Conservation (phyloP, 495 filamentous ascomycete genomes). For the Bacidia rubella region DNA sequence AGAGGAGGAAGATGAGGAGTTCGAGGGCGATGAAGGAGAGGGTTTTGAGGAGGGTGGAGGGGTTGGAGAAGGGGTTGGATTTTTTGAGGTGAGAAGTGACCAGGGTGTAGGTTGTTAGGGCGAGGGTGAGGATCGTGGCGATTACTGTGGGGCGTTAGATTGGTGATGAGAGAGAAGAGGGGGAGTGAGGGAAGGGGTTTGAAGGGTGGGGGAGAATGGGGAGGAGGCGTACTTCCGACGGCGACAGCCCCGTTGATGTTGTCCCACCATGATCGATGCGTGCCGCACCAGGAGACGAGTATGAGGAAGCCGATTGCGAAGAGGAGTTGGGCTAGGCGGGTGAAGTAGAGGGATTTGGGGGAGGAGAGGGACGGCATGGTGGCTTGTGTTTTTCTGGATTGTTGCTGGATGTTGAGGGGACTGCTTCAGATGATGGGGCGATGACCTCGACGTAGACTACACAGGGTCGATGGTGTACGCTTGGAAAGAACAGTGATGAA, state of each 20-base stretch:
- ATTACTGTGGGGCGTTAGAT: slow-evolving; percentile 8
- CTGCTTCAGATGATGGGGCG: not conserved
- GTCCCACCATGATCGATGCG: slow-evolving; percentile 19
- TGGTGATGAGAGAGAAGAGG: not conserved
- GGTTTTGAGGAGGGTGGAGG: slow-evolving; percentile 5
- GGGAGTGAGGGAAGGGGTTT: not conserved
- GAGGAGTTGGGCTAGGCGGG: slow-evolving; percentile 14
- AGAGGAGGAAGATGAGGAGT: slow-evolving; percentile 15
- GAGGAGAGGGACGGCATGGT: not conserved
- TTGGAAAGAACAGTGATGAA: too few relatives aligned
- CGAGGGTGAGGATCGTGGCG: slow-evolving; percentile 14
- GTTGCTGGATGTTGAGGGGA: not conserved
- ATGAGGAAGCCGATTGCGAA: slow-evolving; percentile 16
- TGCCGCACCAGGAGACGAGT: slow-evolving; percentile 15
- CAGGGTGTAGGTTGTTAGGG: slow-evolving; percentile 9
- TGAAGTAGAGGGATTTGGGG: slow-evolving; percentile 11
- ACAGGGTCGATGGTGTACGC: too few relatives aligned
- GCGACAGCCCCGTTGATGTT: slow-evolving; percentile 17
- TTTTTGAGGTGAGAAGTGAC: slow-evolving; percentile 12
- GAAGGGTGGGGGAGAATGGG: not conserved
- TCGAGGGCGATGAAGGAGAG: slow-evolving; percentile 5
- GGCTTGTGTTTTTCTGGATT: not conserved
- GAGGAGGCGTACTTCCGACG: slow-evolving; percentile 9
- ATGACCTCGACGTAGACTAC: too few relatives aligned
- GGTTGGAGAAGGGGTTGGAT: slow-evolving; percentile 13